Base-by-base conservation (phyloP, 2,329 filamentous ascomycete genomes). In the Hymenotorrendiella dingleyae region DNA sequence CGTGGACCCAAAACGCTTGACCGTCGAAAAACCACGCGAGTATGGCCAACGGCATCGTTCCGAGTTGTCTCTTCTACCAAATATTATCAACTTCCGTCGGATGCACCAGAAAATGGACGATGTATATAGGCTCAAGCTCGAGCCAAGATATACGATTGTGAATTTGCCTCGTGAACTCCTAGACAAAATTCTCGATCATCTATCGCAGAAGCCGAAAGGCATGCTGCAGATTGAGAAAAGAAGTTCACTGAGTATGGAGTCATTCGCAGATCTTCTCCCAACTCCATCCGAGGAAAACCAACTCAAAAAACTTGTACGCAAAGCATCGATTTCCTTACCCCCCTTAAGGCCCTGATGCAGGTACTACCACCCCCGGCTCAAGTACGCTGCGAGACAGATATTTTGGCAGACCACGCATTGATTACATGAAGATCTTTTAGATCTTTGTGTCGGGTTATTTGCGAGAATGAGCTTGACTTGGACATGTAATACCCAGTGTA, bases 171-270 rank as follows among this genome's bases (percentile, higher is more conserved):
- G 40, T 23, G 47, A 47, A 21, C n/a, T 47, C 19, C 7, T 47
- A n/a, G 45, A 45, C 14, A 32, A 42, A 4, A 42, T 47, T 14
- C 38, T 50, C 22, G 46, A 54, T 52, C 71, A 74, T 55, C 62
- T 75, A 37, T 64, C 66, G 45, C 26, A 34, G 21, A 34, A 35
- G 23, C 39, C 39, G 17, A 34, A 29, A 28, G 21, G 23, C 16
- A 34, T 35, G 65, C 67, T 48, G 66, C 70, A 24, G 68, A 73
- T 46, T 22, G 44, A 46, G 4, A 40, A 38, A 9, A 33, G 44
- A 33, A 46, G 40, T 23, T 43, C 34, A 14, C 44, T 46, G 24
- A 46, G 44, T 27, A 16, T 46, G 17, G 44, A 46, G 24, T 43
- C 40, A 16, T 46, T 42, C 23, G 23, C 44, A 6, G 36, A 40